These are phyloP conservation scores for Pinus tabuliformis DNA, from an alignment of 75 land plant species.

Conservation along the genomic window DNA sequence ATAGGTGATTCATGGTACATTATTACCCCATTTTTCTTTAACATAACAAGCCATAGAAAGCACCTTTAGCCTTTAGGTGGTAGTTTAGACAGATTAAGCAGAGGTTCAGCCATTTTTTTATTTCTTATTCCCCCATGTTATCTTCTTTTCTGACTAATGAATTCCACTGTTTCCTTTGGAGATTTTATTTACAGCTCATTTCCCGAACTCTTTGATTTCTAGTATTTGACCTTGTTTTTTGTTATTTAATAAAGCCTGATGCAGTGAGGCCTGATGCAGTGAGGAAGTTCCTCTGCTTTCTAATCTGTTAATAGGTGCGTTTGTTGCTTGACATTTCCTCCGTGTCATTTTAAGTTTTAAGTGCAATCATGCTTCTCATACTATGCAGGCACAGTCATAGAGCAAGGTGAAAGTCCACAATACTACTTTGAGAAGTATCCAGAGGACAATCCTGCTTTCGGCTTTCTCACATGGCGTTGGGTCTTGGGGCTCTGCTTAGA, in stretches of 20 bases:
- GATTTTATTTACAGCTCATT: neutral
- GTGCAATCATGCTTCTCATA: slow-evolving; percentile 2
- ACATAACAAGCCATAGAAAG: too few relatives aligned
- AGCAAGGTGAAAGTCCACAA: slow-evolving; percentile 79
- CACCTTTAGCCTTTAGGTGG: too few relatives aligned
- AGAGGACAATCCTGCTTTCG: slow-evolving; percentile 71
- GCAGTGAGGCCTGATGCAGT: too few relatives aligned
- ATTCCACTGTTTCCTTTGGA: neutral
- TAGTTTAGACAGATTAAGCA: neutral
- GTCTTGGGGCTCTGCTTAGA: slow-evolving; percentile 76
- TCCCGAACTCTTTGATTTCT: neutral
- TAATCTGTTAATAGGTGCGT: neutral
- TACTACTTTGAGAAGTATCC: slow-evolving; percentile 79
- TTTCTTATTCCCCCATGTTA: neutral
- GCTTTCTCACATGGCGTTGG: slow-evolving; percentile 86
- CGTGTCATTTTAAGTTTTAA: neutral
- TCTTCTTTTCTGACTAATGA: neutral
- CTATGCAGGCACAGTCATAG: slow-evolving; percentile 67
- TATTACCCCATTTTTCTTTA: too few relatives aligned
- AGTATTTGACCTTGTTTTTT: neutral
- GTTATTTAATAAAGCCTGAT: neutral
- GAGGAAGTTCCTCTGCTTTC: neutral
- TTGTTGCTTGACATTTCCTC: neutral
- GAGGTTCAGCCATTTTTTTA: neutral
- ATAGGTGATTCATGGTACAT: neutral